phyloP scores from a whole-genome alignment of 495 filamentous ascomycete genomes.

The Aspergillus asperescens region DNA sequence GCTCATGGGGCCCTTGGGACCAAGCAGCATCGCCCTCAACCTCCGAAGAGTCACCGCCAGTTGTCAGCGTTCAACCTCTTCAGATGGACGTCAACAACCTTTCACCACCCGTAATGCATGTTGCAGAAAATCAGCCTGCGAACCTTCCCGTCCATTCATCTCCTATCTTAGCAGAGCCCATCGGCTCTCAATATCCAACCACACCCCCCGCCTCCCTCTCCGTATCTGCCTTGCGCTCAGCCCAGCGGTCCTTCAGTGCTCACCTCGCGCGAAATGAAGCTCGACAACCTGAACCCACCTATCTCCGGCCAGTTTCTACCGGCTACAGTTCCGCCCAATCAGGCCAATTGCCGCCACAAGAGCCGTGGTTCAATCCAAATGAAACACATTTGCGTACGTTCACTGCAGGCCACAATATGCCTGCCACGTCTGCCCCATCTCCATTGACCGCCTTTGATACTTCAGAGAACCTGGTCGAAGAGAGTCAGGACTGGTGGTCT shows the following conservation, averaged over 20 bases:
- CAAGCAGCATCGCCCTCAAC: constrained; percentile 34
- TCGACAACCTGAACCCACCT: constrained; percentile 33
- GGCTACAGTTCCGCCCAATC: constrained; percentile 18
- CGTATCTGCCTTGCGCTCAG: constrained; percentile 21
- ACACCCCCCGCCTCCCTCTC: constrained; percentile 16
- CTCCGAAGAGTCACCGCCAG: constrained; percentile 28
- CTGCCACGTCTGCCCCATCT: constrained; percentile 25
- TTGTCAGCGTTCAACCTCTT: constrained; percentile 10
- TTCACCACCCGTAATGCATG: constrained; percentile 14
- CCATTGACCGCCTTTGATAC: constrained; percentile 40
- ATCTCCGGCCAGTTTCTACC: constrained; percentile 29
- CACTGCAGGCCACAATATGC: constrained; percentile 15
- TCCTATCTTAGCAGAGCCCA: constrained; percentile 6
- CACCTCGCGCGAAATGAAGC: constrained; percentile 22
- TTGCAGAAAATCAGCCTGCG: constrained; percentile 10
- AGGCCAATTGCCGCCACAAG: constrained; percentile 13
- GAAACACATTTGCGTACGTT: constrained; percentile 14
- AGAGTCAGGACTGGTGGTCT: constrained; percentile 58
- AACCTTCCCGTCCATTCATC: constrained; percentile 14
- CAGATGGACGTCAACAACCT: constrained; percentile 18
- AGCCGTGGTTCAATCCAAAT: constrained; percentile 28
- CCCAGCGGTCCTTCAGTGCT: constrained; percentile 17
- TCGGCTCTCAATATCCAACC: constrained; percentile 19
- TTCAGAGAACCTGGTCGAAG: constrained; percentile 46
- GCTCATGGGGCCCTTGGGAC: constrained; percentile 44